Evolutionary conservation across 129 eudicot species (phyloP).

Genomic region (Helianthus tuberosus): DNA sequence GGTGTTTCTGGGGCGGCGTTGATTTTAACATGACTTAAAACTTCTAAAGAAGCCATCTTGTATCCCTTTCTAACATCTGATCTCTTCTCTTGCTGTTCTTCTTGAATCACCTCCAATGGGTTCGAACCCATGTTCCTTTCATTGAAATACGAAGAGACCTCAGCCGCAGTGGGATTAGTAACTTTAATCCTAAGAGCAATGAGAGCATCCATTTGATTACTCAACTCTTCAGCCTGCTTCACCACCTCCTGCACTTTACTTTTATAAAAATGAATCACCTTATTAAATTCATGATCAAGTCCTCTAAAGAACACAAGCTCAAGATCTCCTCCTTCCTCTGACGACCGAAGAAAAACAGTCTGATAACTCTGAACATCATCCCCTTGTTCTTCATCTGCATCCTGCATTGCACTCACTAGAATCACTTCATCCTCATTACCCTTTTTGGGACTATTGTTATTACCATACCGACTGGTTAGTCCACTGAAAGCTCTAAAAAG

Average conservation of each 20-base stretch:
- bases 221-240: constrained; percentile 52
- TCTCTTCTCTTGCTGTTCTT: constrained; percentile 13
- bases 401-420: constrained; percentile 36
- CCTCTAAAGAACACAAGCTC: constrained; percentile 52
- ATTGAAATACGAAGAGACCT: constrained; percentile 24
- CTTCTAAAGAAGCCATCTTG: constrained; percentile 44
- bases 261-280: constrained; percentile 52
- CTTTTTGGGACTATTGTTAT: constrained; percentile 25
- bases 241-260: constrained; percentile 55
- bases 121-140: constrained; percentile 27
- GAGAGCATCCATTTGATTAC: constrained; percentile 64
- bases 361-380: constrained; percentile 35
- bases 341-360: constrained; percentile 55
- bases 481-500: constrained; percentile 69
- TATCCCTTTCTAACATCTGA: constrained; percentile 7
- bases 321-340: constrained; percentile 57
- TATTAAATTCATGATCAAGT: constrained; percentile 63
- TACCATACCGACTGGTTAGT: constrained; percentile 35
- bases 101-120: constrained; percentile 51
- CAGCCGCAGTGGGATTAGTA: not conserved
- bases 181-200: constrained; percentile 57
- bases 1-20: constrained; percentile 54
- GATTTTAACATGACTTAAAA: constrained; percentile 57
- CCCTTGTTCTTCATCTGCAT: constrained; percentile 31
- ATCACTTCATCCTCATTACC: constrained; percentile 44